Percentiles rank a stretch among this genome's conserved stretches.
Evolutionary conservation across 306 rosid species (phyloP).

Genomic region (Albizia julibrissin): DNA sequence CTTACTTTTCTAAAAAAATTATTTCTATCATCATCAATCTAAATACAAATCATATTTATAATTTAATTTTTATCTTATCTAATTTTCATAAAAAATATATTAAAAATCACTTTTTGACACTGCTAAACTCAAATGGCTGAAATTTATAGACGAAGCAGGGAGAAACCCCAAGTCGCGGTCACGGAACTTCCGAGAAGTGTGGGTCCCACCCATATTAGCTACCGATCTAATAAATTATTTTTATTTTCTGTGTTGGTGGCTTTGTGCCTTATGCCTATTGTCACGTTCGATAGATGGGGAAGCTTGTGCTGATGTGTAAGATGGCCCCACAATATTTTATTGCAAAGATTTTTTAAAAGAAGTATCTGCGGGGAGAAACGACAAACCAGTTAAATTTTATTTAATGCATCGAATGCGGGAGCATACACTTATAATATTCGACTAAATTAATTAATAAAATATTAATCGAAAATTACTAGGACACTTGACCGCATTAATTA

Average conservation of each 20-base stretch:
- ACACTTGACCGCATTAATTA: conserved; percentile 20
- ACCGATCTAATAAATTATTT: conserved; percentile 35
- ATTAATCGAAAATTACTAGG: not conserved
- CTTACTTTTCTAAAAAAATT: too few species aligned
- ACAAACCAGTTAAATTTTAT: conserved; percentile 33
- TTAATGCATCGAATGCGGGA: not conserved
- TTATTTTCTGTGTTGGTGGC: not conserved
- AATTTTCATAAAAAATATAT: too few species aligned
- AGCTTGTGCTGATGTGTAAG: conserved; percentile 52
- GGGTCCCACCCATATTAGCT: conserved; percentile 74
- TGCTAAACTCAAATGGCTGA: too few species aligned
- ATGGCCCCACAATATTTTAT: conserved; percentile 51
- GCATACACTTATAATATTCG: not conserved
- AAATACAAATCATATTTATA: too few species aligned
- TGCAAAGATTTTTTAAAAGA: not conserved
- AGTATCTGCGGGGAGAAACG: conserved; percentile 40
- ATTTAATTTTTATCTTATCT: too few species aligned
- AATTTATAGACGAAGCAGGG: conserved; percentile 7
- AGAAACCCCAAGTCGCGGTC: conserved; percentile 65
- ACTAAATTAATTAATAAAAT: not conserved
- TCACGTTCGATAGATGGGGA: conserved; percentile 81
- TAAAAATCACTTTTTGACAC: too few species aligned
- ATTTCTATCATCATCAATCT: too few species aligned
- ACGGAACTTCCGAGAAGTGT: conserved; percentile 89
- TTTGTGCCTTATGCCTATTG: conserved; percentile 38